Evolutionary conservation across 1,284 basidiomycete genomes (phyloP).

Genomic region (Ustilago curta): DNA sequence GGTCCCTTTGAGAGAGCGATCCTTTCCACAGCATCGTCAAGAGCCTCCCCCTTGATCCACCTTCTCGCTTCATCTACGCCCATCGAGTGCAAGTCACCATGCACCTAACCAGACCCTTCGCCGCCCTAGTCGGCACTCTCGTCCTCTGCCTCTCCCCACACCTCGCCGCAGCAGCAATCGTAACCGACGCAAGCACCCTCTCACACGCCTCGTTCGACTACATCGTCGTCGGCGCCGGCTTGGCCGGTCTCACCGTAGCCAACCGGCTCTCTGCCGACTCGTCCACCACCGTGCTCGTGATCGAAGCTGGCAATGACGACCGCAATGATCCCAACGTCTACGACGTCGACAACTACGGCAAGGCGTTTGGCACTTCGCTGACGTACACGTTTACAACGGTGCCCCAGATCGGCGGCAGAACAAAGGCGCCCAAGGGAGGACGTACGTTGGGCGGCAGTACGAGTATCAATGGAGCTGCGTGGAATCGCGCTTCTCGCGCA

Average conservation of each 20-base stretch:
- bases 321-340: slow-evolving; percentile 38
- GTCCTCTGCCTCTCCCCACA: slow-evolving; percentile 12
- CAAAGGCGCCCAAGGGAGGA: slow-evolving; percentile 72
- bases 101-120: slow-evolving; percentile 30
- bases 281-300: slow-evolving; percentile 58
- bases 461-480: slow-evolving; percentile 76
- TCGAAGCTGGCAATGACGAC: slow-evolving; percentile 66
- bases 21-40: too few relatives aligned
- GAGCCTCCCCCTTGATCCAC: too few relatives aligned
- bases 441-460: slow-evolving; percentile 76
- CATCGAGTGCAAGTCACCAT: slow-evolving; percentile 1
- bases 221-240: slow-evolving; percentile 60
- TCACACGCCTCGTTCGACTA: slow-evolving; percentile 61
- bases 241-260: slow-evolving; percentile 65
- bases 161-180: slow-evolving; percentile 19
- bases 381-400: slow-evolving; percentile 74
- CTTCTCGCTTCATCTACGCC: background rate
- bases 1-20: too few relatives aligned
- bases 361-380: slow-evolving; percentile 72
- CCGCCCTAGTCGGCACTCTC: slow-evolving; percentile 12
- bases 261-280: slow-evolving; percentile 62
- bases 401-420: slow-evolving; percentile 61
- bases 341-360: slow-evolving; percentile 70
- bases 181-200: slow-evolving; percentile 21
- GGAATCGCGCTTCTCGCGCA: slow-evolving; percentile 74